Conservation (phyloP, 352 stramenopile genomes). For the Phytophthora podocarpi region DNA sequence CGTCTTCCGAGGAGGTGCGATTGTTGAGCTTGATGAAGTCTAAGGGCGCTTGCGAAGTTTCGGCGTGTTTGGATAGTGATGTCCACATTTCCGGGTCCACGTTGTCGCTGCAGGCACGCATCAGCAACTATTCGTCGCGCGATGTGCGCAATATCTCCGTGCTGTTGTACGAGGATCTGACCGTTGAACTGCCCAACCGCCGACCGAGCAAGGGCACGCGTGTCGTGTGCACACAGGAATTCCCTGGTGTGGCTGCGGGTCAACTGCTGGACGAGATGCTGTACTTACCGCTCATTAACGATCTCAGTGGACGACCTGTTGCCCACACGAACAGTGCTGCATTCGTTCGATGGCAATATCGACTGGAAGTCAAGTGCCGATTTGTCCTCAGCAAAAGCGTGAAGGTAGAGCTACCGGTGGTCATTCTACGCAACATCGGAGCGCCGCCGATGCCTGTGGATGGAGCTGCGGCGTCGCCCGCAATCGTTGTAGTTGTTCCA, state of each 20-base stretch:
- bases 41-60: slow-evolving; percentile 36
- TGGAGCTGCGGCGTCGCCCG: slow-evolving; percentile 2
- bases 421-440: slow-evolving; percentile 32
- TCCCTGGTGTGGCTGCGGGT: slow-evolving; percentile 29
- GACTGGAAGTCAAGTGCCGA: slow-evolving; percentile 38
- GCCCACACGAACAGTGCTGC: slow-evolving; percentile 33
- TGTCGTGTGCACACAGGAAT: slow-evolving; percentile 29
- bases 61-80: slow-evolving; percentile 32
- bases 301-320: slow-evolving; percentile 16
- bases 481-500: slow-evolving; percentile 25
- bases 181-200: slow-evolving; percentile 33
- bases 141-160: slow-evolving; percentile 39
- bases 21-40: slow-evolving; percentile 38
- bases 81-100: slow-evolving; percentile 36
- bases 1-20: slow-evolving; percentile 27
- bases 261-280: slow-evolving; percentile 34
- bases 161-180: slow-evolving; percentile 38
- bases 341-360: slow-evolving; percentile 40
- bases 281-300: slow-evolving; percentile 32
- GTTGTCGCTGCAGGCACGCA: slow-evolving; percentile 26
- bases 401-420: slow-evolving; percentile 40
- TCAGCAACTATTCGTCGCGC: slow-evolving; percentile 41
- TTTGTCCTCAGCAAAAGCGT: slow-evolving; percentile 44
- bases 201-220: slow-evolving; percentile 24
- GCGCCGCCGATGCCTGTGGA: neutral